Evolutionary conservation across 805 yeast genomes (phyloP), one percentile per base, ranked within the genome.

Genomic region (Saccharomycopsis sp.): DNA sequence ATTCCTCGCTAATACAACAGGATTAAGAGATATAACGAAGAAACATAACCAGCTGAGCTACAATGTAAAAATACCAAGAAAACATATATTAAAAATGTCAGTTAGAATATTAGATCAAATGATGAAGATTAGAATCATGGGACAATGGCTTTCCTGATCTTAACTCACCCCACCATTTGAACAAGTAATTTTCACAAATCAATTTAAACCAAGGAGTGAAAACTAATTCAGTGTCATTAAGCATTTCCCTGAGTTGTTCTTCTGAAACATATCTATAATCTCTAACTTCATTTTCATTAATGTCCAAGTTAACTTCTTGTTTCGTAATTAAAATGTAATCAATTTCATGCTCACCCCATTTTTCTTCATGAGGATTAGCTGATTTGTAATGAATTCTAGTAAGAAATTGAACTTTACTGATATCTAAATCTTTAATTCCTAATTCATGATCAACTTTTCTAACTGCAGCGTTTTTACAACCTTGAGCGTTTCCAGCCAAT

Each of bases 141-240:
- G 63, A 66, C 33, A 73, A 77, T 37, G 66, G 59, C 4, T 72
- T 71, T 51, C 85, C 68, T 50, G 72, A 66, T 58, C 76, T 79
- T 51, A 89, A 68, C 48, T 77, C 71, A 22, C 72, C 76, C 99
- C 99, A 93, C 99, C 99, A 93, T 51, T 84, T 71, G 67, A 85
- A 93, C 58, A 93, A 69, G 58, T 85, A 86, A 38, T 85, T 77
- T 60, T 93, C 89, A 62, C 98, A 93, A 54, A 93, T 93, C 53
- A 93, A 75, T 64, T 86, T 87, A 70, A 93, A 93, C 99, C 99
- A 93, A 4, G 99, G 99, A 4, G 99, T 93, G 66, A 93, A 93
- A 8, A 76, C 70, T 51, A 84, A 70, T n/a, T 57, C 45, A 16
- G 66, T 56, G 60, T 89, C 86, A 19, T 71, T 54, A 62, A 93